Evolutionary conservation across 2,329 filamentous ascomycete genomes (phyloP).

Genomic region (Nannizziopsis barbatae): DNA sequence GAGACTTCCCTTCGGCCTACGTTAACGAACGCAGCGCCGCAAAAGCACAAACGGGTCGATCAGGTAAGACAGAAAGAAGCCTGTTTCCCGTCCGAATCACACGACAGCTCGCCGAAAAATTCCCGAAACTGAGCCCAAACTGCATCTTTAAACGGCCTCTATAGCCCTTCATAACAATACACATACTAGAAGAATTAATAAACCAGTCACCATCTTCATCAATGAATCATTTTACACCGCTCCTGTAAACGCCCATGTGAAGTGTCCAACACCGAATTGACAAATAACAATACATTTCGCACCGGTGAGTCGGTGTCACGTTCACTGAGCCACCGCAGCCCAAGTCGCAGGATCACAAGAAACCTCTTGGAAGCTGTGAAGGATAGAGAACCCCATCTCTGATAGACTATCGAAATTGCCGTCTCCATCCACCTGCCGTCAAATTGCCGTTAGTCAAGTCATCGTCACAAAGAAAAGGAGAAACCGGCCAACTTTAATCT

Average conservation of each 20-base stretch:
- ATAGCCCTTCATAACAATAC: conserved; percentile 1
- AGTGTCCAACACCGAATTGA: not conserved
- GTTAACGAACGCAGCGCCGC: not conserved
- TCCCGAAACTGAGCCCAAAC: not conserved
- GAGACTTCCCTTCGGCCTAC: no score
- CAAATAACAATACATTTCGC: conserved; percentile 1
- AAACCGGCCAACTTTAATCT: not conserved
- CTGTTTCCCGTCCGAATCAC: no score
- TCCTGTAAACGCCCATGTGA: not conserved
- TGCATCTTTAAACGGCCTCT: conserved; percentile 1
- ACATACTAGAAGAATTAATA: not conserved
- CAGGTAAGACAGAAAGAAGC: no score
- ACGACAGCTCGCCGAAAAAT: conserved; percentile 3
- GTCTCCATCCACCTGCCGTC: conserved; percentile 53
- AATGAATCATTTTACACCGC: conserved; percentile 6
- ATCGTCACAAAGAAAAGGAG: not conserved
- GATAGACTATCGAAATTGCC: conserved; percentile 61
- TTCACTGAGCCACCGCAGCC: conserved; percentile 24
- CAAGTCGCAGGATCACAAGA: conserved; percentile 55
- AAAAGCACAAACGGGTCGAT: not conserved
- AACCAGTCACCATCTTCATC: not conserved
- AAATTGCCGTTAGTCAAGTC: conserved; percentile 8
- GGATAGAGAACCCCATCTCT: conserved; percentile 67
- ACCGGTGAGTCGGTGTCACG: not conserved
- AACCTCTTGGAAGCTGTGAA: conserved; percentile 74